These are phyloP conservation scores for Periconia sp. DNA, from an alignment of 2,329 filamentous ascomycete genomes.

Conservation along the genomic window DNA sequence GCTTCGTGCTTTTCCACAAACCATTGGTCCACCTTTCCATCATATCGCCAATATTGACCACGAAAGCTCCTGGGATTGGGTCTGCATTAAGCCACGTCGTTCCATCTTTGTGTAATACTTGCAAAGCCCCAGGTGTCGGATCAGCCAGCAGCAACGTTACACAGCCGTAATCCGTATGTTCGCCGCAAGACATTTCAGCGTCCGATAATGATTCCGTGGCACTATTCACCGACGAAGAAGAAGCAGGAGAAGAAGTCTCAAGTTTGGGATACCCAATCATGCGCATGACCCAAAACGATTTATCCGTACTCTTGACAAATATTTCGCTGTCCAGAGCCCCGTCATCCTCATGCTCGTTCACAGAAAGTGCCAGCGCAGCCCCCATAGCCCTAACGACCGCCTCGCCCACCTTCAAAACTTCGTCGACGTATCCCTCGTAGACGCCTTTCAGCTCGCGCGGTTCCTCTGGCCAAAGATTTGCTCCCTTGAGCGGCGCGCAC, in stretches of 20 bases:
- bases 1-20: conserved; percentile 46
- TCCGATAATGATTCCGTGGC: conserved; percentile 5
- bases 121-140: conserved; percentile 45
- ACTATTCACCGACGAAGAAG: neutral
- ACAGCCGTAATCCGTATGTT: conserved; percentile 51
- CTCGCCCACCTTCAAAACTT: conserved; percentile 31
- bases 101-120: conserved; percentile 46
- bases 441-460: conserved; percentile 28
- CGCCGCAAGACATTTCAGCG: conserved; percentile 44
- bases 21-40: conserved; percentile 51
- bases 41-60: conserved; percentile 55
- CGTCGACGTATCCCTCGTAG: conserved; percentile 36
- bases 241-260: conserved; percentile 8
- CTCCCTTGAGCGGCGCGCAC: conserved; percentile 41
- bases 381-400: conserved; percentile 44
- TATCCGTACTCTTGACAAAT: conserved; percentile 34
- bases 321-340: conserved; percentile 28
- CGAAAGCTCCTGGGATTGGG: conserved; percentile 48
- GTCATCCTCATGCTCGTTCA: conserved; percentile 4
- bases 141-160: conserved; percentile 51
- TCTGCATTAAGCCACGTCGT: conserved; percentile 49
- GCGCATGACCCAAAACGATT: conserved; percentile 45
- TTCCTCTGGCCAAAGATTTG: conserved; percentile 47
- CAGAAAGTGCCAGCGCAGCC: conserved; percentile 33
- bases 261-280: conserved; percentile 45